Percentiles rank a stretch among this genome's conserved stretches.
These are phyloP conservation scores for Coprinopsis sp. DNA, from an alignment of 768 basidiomycete species.

Conservation along the genomic window DNA sequence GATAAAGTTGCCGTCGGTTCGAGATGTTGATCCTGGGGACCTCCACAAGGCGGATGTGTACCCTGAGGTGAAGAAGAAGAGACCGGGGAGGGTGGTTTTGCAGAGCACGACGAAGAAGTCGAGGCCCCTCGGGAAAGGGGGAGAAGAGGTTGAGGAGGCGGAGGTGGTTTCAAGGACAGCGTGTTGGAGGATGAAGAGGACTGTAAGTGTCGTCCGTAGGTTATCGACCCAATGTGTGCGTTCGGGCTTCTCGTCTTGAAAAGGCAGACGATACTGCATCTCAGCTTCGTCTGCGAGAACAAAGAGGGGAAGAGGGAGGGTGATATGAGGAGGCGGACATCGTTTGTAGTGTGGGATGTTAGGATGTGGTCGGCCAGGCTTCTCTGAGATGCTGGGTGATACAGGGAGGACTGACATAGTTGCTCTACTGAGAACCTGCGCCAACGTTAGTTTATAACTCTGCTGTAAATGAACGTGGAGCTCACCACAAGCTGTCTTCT, in stretches of 20 bases:
- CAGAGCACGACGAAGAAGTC: background rate
- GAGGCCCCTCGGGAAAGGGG: background rate
- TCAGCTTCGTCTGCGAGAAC: too few species aligned
- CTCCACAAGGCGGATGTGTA: background rate
- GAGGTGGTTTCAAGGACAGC: background rate
- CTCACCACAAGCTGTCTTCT: too few species aligned
- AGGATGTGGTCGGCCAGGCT: too few species aligned
- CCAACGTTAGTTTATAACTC: too few species aligned
- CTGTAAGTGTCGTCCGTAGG: constrained; percentile 1
- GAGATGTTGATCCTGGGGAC: background rate
- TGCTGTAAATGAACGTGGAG: too few species aligned
- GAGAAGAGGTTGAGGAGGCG: background rate
- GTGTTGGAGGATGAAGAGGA: constrained; percentile 2
- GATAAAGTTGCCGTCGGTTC: background rate
- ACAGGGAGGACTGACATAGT: too few species aligned
- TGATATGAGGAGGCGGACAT: too few species aligned
- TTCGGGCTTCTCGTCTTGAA: background rate
- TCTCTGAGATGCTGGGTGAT: too few species aligned
- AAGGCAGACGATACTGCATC: too few species aligned
- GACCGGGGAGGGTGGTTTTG: background rate
- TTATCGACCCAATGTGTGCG: constrained; percentile 1
- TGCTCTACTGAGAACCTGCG: too few species aligned
- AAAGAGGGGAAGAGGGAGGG: too few species aligned
- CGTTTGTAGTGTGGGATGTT: too few species aligned
- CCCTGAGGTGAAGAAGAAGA: constrained; percentile 5